phyloP scores from a whole-genome alignment of 768 basidiomycete genomes.

The Leccinellum albellum region DNA sequence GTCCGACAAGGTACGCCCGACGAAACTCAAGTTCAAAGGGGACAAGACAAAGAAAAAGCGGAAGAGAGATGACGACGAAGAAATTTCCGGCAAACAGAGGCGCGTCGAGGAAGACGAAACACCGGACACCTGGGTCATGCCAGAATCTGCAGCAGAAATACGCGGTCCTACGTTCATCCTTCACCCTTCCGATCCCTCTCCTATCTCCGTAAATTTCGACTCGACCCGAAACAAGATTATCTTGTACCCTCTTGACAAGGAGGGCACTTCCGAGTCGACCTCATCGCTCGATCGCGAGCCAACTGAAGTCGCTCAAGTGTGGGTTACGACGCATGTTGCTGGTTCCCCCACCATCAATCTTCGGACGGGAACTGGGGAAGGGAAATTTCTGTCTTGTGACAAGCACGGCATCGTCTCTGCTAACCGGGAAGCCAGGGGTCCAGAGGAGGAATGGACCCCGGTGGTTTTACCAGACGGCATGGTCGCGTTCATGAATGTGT shows the following conservation, averaged over 20 bases:
- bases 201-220: constrained; percentile 75
- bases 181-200: constrained; percentile 77
- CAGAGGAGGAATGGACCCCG: constrained; percentile 93
- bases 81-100: constrained; percentile 40
- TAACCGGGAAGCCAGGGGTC: constrained; percentile 84
- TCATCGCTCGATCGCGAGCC: constrained; percentile 65
- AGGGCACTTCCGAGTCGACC: constrained; percentile 42
- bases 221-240: constrained; percentile 70
- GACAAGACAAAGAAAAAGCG: constrained; percentile 83
- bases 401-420: constrained; percentile 79
- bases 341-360: constrained; percentile 83
- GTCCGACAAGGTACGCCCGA: constrained; percentile 56
- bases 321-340: constrained; percentile 85
- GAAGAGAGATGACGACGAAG: constrained; percentile 54
- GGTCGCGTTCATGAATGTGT: constrained; percentile 84
- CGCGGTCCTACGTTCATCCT: constrained; percentile 85
- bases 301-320: constrained; percentile 82
- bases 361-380: constrained; percentile 81
- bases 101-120: constrained; percentile 58
- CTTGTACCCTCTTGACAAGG: constrained; percentile 62
- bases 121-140: constrained; percentile 77
- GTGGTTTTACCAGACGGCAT: constrained; percentile 79
- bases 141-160: constrained; percentile 66
- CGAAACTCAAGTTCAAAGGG: constrained; percentile 85
- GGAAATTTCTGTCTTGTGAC: constrained; percentile 89